Percentiles rank a stretch among this genome's conserved stretches.
phyloP scores from a whole-genome alignment of 2,329 filamentous ascomycete genomes.

The Neocatenulostroma microsporum region DNA sequence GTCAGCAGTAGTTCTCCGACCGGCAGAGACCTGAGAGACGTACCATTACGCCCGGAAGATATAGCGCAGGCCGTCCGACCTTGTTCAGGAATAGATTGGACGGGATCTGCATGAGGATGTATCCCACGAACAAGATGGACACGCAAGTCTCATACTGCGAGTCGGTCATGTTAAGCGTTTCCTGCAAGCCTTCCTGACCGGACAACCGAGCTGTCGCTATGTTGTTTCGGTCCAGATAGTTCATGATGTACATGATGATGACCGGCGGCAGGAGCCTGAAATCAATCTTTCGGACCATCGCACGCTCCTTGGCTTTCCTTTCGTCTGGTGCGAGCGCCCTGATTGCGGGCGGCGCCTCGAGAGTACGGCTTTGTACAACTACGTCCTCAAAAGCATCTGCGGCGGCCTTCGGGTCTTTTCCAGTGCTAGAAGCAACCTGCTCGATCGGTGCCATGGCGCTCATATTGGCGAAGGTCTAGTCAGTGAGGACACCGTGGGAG shows the following conservation, averaged over 20 bases:
- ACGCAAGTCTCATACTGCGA: conserved; percentile 40
- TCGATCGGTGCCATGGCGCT: conserved; percentile 12
- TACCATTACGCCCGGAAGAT: conserved; percentile 27
- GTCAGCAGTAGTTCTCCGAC: too few relatives aligned
- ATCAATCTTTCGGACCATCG: conserved; percentile 40
- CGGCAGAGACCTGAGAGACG: too few relatives aligned
- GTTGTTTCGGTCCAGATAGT: conserved; percentile 24
- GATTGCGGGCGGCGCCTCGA: too few relatives aligned
- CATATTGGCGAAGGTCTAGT: conserved; percentile 7
- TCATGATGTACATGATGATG: conserved; percentile 30
- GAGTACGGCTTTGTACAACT: too few relatives aligned
- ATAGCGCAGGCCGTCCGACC: conserved; percentile 27
- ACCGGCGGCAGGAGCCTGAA: conserved; percentile 40
- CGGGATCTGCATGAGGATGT: conserved; percentile 30
- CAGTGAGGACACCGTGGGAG: background rate
- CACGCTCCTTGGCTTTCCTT: conserved; percentile 31
- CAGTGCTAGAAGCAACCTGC: conserved; percentile 12
- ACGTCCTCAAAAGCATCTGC: too few relatives aligned
- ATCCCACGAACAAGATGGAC: conserved; percentile 38
- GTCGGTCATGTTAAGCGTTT: conserved; percentile 38
- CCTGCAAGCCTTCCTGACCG: conserved; percentile 35
- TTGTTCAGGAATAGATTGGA: conserved; percentile 33
- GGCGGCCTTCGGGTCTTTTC: conserved; percentile 10
- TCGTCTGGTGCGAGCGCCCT: too few relatives aligned
- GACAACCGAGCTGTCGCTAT: conserved; percentile 24